Base-by-base conservation (phyloP, 495 filamentous ascomycete species). In the Mytilinidion resinicola region DNA sequence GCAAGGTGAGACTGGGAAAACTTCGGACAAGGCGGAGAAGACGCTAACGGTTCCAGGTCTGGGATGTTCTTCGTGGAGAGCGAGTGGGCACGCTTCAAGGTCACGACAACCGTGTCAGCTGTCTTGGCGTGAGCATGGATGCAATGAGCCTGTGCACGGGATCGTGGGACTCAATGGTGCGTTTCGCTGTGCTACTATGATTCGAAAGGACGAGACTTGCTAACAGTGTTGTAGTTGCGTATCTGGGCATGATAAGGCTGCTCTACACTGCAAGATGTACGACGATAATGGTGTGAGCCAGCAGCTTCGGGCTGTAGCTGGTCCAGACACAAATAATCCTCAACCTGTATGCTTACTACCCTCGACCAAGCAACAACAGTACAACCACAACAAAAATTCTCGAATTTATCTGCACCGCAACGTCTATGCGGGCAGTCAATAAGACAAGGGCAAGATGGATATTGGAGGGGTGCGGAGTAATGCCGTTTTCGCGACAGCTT, bases 131-230 rank as follows among this genome's bases (percentile, higher is more conserved):
- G 68, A 96, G 91, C 77, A 97, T 96, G 73, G 93, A 98, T 69
- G 93, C 90, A 54, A 96, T 97, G 78, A 97, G 93, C 77, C 80
- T 98, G 78, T 97, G 93, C 80, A 98, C 93, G 67, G 93, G 93
- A 76, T 98, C 93, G 65, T 98, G 93, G 93, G 93, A 98, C 77
- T 96, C 95, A 65, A 80, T 95, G 74, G 93, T 98, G 85, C 78
- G 91, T 81, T 34, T 57, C 55, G 41, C 30, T 50, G 12, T 46
- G n/a, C 37, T 9, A 15, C 53, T 48, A 56, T 52, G 49, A 60
- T 35, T 34, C 51, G 36, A 58, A 46, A 42, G 60, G 44, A 59
- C 59, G 52, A 49, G 47, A 56, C 49, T 59, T 56, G 54, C 43
- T 50, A 42, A 53, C 49, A 48, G 60, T 21, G 46, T 21, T 25